A percentile compares a stretch with the other conserved stretches of the same genome.
Evolutionary conservation across 2,329 filamentous ascomycete species (phyloP).

Genomic region (Fusarium miscanthi): DNA sequence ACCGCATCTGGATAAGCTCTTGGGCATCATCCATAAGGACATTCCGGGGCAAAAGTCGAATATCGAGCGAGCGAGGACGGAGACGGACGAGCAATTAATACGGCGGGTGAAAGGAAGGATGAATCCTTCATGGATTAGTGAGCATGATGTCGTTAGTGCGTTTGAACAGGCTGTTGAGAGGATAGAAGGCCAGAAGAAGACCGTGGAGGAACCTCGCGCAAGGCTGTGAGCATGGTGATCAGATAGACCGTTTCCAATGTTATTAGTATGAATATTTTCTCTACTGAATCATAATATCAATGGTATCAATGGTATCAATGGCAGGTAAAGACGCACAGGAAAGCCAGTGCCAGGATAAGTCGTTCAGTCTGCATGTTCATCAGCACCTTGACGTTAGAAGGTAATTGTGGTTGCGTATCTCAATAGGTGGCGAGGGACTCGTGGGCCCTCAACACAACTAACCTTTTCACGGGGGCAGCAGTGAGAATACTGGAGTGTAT

Average conservation of each 20-base stretch:
- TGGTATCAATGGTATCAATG: neutral
- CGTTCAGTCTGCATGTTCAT: neutral
- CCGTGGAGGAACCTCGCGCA: neutral
- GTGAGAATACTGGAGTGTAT: fast-evolving
- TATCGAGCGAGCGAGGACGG: conserved; percentile 29
- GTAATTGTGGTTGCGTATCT: neutral
- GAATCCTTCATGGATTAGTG: conserved; percentile 57
- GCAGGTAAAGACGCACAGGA: fast-evolving
- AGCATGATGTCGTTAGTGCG: conserved; percentile 57
- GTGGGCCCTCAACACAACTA: neutral
- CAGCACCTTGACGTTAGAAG: neutral
- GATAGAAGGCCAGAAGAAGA: neutral
- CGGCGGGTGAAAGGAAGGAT: conserved; percentile 49
- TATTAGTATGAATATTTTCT: fast-evolving
- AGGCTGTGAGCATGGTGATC: neutral
- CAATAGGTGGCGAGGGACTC: too few species aligned
- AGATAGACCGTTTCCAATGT: neutral
- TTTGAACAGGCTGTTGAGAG: conserved; percentile 41
- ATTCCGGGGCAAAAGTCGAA: conserved; percentile 15
- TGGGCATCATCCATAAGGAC: conserved; percentile 27
- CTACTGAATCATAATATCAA: fast-evolving
- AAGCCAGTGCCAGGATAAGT: fast-evolving
- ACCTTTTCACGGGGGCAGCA: fast-evolving
- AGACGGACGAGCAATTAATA: conserved; percentile 54
- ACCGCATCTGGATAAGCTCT: conserved; percentile 52